Percentiles rank a stretch among this genome's conserved stretches.
Conservation (phyloP, 192 early-diverging fungal species). For the Backusella liffmaniae region DNA sequence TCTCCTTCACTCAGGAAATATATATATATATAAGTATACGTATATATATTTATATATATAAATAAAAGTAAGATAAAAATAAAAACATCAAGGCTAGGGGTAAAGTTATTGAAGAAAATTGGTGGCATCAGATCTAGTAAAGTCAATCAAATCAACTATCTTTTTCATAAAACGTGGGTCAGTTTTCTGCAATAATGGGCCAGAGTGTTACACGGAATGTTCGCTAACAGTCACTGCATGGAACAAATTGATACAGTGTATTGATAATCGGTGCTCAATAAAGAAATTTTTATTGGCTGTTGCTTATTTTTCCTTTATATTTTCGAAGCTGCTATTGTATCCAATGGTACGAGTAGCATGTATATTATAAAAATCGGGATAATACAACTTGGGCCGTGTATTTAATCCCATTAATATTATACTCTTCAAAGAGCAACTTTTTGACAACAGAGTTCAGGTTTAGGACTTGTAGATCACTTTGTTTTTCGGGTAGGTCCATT, state of each 20-base stretch:
- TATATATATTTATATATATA: not conserved
- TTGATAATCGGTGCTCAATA: not conserved
- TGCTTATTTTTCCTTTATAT: not conserved
- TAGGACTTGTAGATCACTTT: not conserved
- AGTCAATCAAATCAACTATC: constrained; percentile 21
- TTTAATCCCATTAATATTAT: not conserved
- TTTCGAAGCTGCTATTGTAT: not conserved
- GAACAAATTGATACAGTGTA: not conserved
- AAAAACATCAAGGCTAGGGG: constrained; percentile 2
- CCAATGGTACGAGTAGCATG: not conserved
- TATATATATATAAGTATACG: not conserved
- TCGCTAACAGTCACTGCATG: constrained; percentile 5
- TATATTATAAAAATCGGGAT: not conserved
- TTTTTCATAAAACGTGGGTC: constrained; percentile 17
- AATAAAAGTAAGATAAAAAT: constrained; percentile 2
- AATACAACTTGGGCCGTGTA: not conserved
- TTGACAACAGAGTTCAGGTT: not conserved
- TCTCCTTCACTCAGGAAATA: not conserved
- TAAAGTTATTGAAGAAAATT: not conserved
- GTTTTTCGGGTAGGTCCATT: not conserved
- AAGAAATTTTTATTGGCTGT: not conserved
- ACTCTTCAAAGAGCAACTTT: not conserved
- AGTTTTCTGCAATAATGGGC: constrained; percentile 4
- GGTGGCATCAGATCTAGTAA: not conserved
- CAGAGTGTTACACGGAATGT: not conserved